Evolutionary conservation across 371 early-diverging fungal species (phyloP).

Genomic region (Phascolomyces articulosus): DNA sequence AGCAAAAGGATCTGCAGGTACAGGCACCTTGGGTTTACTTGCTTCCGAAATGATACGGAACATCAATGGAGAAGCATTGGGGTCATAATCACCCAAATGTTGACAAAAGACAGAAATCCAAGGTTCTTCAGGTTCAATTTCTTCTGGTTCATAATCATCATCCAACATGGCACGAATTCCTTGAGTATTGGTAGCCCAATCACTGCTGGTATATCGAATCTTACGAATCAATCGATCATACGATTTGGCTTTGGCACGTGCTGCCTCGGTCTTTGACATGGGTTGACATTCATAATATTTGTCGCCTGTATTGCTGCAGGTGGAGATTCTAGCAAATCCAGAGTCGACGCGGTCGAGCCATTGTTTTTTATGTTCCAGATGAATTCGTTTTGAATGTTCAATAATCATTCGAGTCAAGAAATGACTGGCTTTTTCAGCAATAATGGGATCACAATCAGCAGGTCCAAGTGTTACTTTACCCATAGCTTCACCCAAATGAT

Average conservation of each 20-base stretch:
- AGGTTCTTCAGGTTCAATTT: conserved; percentile 35
- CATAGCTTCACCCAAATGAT: conserved; percentile 48
- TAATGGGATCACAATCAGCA: conserved; percentile 43
- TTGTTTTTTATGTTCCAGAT: conserved; percentile 13
- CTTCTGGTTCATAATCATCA: conserved; percentile 29
- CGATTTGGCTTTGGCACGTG: conserved; percentile 40
- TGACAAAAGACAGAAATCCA: conserved; percentile 46
- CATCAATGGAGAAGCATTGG: conserved; percentile 28
- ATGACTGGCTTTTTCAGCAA: conserved; percentile 46
- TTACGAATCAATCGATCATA: conserved; percentile 34
- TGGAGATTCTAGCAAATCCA: conserved; percentile 15
- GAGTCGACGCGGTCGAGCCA: conserved; percentile 28
- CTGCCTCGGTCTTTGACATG: conserved; percentile 36
- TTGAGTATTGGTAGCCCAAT: conserved; percentile 31
- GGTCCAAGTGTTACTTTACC: conserved; percentile 50
- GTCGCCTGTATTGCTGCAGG: background rate
- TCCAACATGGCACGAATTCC: conserved; percentile 41
- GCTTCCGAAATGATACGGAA: conserved; percentile 40
- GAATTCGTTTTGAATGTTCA: conserved; percentile 39
- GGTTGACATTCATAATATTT: conserved; percentile 19
- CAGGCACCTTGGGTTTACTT: conserved; percentile 22
- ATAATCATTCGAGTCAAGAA: conserved; percentile 51
- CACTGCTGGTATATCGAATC: conserved; percentile 20
- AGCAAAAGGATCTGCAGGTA: conserved; percentile 36
- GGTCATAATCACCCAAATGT: conserved; percentile 22